Conservation (phyloP, 805 yeast genomes). For the Candida succiphila region DNA sequence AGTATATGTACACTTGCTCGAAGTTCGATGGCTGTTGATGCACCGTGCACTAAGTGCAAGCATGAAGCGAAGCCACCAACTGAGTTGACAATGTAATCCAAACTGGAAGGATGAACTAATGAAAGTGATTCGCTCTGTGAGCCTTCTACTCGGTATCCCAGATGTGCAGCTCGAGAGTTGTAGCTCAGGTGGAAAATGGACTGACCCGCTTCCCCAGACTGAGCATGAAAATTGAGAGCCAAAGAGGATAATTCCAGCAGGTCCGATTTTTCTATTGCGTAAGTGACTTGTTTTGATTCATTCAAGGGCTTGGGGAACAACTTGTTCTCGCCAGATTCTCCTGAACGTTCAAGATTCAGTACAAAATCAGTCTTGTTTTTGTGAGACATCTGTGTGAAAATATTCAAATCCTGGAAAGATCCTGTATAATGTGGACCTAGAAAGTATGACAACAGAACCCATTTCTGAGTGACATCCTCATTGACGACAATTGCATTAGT, state of each 20-base stretch:
- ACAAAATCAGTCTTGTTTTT: constrained; percentile 17
- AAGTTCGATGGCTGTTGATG: constrained; percentile 25
- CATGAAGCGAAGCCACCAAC: constrained; percentile 44
- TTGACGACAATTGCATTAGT: constrained; percentile 30
- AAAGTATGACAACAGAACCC: constrained; percentile 38
- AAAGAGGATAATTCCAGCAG: not conserved
- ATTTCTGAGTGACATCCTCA: constrained; percentile 30
- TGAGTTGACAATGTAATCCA: constrained; percentile 20
- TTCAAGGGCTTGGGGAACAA: constrained; percentile 1
- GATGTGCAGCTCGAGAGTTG: too few relatives aligned
- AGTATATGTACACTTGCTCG: constrained; percentile 28
- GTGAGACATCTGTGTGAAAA: constrained; percentile 30
- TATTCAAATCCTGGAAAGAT: constrained; percentile 26
- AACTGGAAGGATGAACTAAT: constrained; percentile 4
- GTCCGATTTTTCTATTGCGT: too few relatives aligned
- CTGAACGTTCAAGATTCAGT: constrained; percentile 10
- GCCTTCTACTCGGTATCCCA: too few relatives aligned
- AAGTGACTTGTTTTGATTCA: not conserved
- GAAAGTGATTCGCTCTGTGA: not conserved
- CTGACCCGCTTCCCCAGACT: not conserved
- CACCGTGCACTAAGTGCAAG: constrained; percentile 34
- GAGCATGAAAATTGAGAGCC: not conserved
- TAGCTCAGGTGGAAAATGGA: not conserved
- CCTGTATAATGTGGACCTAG: constrained; percentile 44
- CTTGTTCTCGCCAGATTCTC: constrained; percentile 4